These are phyloP conservation scores for Cudoniella acicularis DNA, from an alignment of 495 filamentous ascomycete genomes.

Conservation along the genomic window DNA sequence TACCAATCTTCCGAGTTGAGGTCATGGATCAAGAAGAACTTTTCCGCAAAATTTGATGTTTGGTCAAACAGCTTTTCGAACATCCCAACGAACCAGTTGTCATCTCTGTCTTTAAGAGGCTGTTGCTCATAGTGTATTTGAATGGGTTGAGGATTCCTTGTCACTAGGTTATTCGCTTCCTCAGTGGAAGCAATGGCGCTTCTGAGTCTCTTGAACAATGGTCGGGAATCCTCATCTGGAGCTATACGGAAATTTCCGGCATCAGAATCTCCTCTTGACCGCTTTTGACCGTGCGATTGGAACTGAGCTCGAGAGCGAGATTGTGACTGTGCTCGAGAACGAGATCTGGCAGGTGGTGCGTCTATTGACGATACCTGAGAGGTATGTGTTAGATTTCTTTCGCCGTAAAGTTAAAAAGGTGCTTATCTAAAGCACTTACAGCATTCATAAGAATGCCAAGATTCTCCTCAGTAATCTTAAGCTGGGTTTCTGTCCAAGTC, in stretches of 20 bases:
- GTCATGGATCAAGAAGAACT: slow-evolving; percentile 15
- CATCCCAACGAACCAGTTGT: slow-evolving; percentile 13
- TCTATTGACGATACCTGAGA: not conserved
- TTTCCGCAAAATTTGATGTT: not conserved
- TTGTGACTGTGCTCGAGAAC: not conserved
- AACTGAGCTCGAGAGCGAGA: not conserved
- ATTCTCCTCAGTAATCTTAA: not conserved
- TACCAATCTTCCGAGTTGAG: slow-evolving; percentile 11
- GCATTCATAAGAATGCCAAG: not conserved
- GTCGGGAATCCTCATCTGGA: not conserved
- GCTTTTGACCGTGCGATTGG: not conserved
- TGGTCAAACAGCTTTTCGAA: slow-evolving; percentile 12
- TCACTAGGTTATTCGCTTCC: not conserved
- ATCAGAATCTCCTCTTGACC: not conserved
- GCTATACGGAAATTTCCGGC: no score
- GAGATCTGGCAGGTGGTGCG: not conserved
- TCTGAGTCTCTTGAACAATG: not conserved
- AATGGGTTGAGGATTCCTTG: slow-evolving; percentile 9
- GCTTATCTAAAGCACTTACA: no score
- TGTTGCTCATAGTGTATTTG: slow-evolving; percentile 10
- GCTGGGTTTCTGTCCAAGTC: not conserved
- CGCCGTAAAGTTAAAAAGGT: no score
- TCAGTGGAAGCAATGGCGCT: not conserved
- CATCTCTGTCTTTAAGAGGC: slow-evolving; percentile 7
- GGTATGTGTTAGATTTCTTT: no score